Percentiles rank a stretch among this genome's conserved stretches.
Conservation (phyloP, 768 basidiomycete species). For the Boletus reticulatus region DNA sequence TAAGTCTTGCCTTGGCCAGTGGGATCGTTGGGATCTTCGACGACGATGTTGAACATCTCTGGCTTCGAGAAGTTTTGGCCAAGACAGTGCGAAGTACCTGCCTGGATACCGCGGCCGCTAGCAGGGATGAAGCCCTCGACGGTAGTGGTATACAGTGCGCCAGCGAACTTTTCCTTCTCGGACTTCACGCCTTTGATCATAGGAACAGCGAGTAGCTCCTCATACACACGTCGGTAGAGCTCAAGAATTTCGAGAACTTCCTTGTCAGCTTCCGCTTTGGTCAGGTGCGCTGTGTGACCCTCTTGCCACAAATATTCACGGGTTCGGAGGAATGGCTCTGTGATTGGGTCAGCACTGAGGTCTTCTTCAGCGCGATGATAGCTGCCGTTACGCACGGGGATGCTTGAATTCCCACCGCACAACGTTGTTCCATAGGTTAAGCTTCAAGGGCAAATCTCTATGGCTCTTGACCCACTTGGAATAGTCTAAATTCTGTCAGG, state of each 20-base stretch:
- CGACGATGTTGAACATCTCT: constrained; percentile 97
- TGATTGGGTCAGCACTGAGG: constrained; percentile 21
- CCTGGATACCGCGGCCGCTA: constrained; percentile 96
- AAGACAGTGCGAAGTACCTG: constrained; percentile 94
- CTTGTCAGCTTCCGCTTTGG: constrained; percentile 82
- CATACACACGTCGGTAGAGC: constrained; percentile 92
- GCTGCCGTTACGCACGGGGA: constrained; percentile 62
- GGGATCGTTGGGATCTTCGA: constrained; percentile 87
- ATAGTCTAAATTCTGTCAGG: constrained; percentile 60
- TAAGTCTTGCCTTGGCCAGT: constrained; percentile 66
- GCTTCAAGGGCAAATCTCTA: constrained; percentile 93
- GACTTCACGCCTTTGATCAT: constrained; percentile 97
- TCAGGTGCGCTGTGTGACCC: constrained; percentile 94
- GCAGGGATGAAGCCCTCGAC: constrained; percentile 98
- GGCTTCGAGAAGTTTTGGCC: constrained; percentile 97
- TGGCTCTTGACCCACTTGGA: constrained; percentile 98
- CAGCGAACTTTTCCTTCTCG: constrained; percentile 99
- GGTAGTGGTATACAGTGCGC: constrained; percentile 96
- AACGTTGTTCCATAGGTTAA: constrained; percentile 99
- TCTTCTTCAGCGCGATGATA: not conserved
- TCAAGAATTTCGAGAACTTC: constrained; percentile 96
- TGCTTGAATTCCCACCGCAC: constrained; percentile 99
- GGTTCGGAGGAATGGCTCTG: constrained; percentile 97
- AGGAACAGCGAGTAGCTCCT: constrained; percentile 95
- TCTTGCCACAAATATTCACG: constrained; percentile 99